These are phyloP conservation scores for Detonula confervacea DNA, from an alignment of 352 stramenopile genomes.

Conservation along the genomic window DNA sequence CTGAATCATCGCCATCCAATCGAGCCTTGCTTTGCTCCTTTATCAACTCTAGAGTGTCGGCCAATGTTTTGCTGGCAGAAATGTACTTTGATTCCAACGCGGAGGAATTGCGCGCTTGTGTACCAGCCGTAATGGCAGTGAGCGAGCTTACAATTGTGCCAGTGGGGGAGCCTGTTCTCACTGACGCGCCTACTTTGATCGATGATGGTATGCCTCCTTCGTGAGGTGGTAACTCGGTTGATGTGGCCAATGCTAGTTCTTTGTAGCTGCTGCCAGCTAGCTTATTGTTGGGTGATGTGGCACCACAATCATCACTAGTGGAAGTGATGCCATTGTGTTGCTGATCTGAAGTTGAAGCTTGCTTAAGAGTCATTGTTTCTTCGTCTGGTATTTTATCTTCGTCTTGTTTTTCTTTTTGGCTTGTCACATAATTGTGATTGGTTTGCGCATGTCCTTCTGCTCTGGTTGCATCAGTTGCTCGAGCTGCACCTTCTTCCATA, in stretches of 20 bases:
- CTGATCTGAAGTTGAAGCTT: background rate
- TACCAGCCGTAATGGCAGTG: constrained; percentile 19
- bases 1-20: constrained; percentile 17
- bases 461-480: background rate
- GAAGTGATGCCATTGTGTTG: too few species aligned
- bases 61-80: background rate
- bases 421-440: background rate
- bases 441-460: too few species aligned
- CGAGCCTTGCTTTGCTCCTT: constrained; percentile 15
- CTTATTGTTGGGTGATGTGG: background rate
- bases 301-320: background rate
- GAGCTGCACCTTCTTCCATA: background rate
- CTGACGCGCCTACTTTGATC: constrained; percentile 9
- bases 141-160: constrained; percentile 4
- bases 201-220: background rate
- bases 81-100: background rate
- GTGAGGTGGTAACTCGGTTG: background rate
- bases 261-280: background rate
- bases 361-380: background rate
- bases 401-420: background rate
- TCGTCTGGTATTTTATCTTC: background rate
- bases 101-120: constrained; percentile 15
- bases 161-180: background rate
- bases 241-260: background rate
- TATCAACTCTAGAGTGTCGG: constrained; percentile 5